A percentile compares a stretch with the other conserved stretches of the same genome.
Conservation (phyloP, 495 filamentous ascomycete species). For the Penicillium longicatenatum region DNA sequence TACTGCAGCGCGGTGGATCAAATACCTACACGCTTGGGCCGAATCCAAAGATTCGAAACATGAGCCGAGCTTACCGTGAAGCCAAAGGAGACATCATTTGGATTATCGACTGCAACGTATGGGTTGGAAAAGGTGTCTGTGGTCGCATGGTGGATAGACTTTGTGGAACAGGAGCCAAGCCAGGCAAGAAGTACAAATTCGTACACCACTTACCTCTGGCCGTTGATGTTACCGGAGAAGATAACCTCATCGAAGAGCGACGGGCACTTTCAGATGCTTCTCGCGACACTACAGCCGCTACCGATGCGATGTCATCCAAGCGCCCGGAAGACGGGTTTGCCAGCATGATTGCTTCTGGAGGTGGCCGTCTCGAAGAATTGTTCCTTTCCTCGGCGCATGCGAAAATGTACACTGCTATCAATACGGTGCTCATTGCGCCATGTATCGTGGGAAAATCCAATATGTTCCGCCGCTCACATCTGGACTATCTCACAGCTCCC, state of each 20-base stretch:
- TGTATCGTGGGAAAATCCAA: constrained; percentile 97
- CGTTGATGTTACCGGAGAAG: constrained; percentile 63
- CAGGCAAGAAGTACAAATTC: constrained; percentile 76
- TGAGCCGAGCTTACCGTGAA: constrained; percentile 94
- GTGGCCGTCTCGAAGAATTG: constrained; percentile 88
- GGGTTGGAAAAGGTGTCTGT: constrained; percentile 77
- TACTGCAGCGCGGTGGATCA: constrained; percentile 53
- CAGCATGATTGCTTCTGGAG: constrained; percentile 48
- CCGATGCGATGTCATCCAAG: constrained; percentile 11
- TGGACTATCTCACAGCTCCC: constrained; percentile 72
- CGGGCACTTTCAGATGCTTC: constrained; percentile 42
- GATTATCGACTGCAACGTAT: constrained; percentile 96
- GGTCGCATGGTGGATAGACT: constrained; percentile 87
- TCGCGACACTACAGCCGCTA: constrained; percentile 12
- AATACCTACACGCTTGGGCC: constrained; percentile 71
- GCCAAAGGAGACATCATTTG: constrained; percentile 90
- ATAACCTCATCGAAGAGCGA: constrained; percentile 36
- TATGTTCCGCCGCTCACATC: constrained; percentile 94
- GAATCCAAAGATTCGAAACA: constrained; percentile 97
- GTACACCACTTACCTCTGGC: constrained; percentile 92
- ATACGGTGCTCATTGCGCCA: constrained; percentile 85
- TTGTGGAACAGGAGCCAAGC: constrained; percentile 59
- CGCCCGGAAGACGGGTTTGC: constrained; percentile 27
- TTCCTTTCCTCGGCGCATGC: constrained; percentile 94
- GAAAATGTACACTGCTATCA: constrained; percentile 98